Base-by-base conservation (phyloP, 345 rosid species). In the Erysimum cheiranthoides region DNA sequence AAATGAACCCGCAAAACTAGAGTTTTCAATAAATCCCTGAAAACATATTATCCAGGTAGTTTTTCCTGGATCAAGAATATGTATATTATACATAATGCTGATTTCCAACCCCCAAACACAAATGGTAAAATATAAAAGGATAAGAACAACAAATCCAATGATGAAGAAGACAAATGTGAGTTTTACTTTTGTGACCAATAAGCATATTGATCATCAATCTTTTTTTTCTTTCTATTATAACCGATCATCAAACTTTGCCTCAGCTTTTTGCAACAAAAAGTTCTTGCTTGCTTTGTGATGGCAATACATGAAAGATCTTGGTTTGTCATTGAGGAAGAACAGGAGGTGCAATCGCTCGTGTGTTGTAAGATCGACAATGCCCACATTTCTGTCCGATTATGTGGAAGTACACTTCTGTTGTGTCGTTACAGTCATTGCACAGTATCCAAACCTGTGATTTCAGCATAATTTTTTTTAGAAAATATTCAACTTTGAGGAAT, bases 371-470 rank as follows among this genome's bases (percentile, higher is more conserved):
- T 66, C 80, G 83, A 84, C 99, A 95, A 70, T 92, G 98, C 68
- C 89, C 74, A 78, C 99, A 95, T 84, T 92, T 95, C 82, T 95
- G 96, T 36, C 99, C 96, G 0, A 90, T 83, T 71, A 95, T 85
- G 75, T 95, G 96, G 82, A 89, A 95, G 84, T 88, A 81, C 5
- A 89, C 97, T 77, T 95, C 98, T 0, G 98, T 89, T 2, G 97
- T 95, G 87, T 92, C 97, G 2, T 90, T 95, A 83, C 99, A 95
- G 86, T 95, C 97, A 28, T 95, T 95, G 73, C 99, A 95, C 16
- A 95, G 86, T 73, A 95, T 90, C 99, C 99, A 95, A 39, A 95
- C 94, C 99, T 95, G 87, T 81, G 75, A 10, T 39, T 17, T 34
- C 21, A 18, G 1, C 25, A 68, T 4, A 10, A 49, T 5, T 27